Conservation (phyloP, 345 rosid species). For the Boechera retrofracta region DNA sequence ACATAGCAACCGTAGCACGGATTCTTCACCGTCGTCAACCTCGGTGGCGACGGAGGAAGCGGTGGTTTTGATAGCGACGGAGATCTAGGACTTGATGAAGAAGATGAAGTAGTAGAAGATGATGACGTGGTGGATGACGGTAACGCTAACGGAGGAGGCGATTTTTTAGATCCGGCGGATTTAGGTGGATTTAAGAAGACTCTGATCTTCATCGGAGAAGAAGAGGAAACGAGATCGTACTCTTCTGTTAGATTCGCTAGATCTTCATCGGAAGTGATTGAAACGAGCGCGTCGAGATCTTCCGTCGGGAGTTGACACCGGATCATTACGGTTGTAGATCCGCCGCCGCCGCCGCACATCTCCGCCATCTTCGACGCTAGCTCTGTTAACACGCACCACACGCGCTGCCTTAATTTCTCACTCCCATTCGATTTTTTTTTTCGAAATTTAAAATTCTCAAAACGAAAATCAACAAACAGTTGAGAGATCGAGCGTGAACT, state of each 20-base stretch:
- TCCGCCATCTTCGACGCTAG: conserved; percentile 76
- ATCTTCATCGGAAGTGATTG: conserved; percentile 90
- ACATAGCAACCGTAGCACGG: conserved; percentile 55
- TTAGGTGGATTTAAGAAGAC: conserved; percentile 64
- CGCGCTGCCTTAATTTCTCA: conserved; percentile 31
- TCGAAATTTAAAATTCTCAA: not conserved
- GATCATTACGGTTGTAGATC: conserved; percentile 53
- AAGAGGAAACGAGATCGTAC: conserved; percentile 56
- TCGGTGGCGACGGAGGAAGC: conserved; percentile 50
- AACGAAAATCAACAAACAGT: not conserved
- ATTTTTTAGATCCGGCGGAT: conserved; percentile 45
- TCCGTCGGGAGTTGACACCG: conserved; percentile 93
- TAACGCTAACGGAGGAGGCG: conserved; percentile 26
- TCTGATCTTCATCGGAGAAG: conserved; percentile 70
- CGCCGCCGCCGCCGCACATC: conserved; percentile 69
- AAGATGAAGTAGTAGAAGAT: conserved; percentile 48
- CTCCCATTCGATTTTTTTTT: not conserved
- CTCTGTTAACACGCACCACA: conserved; percentile 62
- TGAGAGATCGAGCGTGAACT: conserved; percentile 33
- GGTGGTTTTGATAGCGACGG: conserved; percentile 45
- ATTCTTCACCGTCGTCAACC: conserved; percentile 38
- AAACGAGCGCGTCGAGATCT: conserved; percentile 89
- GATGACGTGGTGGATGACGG: conserved; percentile 28
- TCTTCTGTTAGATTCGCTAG: conserved; percentile 86
- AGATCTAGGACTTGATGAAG: conserved; percentile 54